These are phyloP conservation scores for Metschnikowia anglica DNA, from an alignment of 805 yeast genomes.

Conservation along the genomic window DNA sequence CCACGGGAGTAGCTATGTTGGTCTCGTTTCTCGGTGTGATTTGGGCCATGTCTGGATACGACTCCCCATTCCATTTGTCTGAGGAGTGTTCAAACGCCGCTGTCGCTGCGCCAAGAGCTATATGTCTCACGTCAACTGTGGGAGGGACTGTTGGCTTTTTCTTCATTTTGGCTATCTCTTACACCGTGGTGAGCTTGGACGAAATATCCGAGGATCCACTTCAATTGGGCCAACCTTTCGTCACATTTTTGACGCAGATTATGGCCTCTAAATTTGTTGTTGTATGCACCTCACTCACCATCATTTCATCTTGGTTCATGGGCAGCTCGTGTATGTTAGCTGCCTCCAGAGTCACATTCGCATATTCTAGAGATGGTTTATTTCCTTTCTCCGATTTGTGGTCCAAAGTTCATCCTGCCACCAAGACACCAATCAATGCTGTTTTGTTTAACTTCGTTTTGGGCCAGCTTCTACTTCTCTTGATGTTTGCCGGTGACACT, in stretches of 20 bases:
- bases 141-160: constrained; percentile 59
- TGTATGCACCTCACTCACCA: constrained; percentile 44
- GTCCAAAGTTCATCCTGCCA: constrained; percentile 48
- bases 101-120: constrained; percentile 65
- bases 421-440: constrained; percentile 65
- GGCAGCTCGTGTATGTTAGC: constrained; percentile 63
- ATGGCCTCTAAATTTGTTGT: constrained; percentile 41
- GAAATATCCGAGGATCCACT: constrained; percentile 47
- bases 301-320: constrained; percentile 48
- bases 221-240: constrained; percentile 60
- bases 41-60: constrained; percentile 76
- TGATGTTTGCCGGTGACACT: constrained; percentile 62
- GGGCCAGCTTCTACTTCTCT: constrained; percentile 54
- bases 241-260: constrained; percentile 51
- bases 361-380: constrained; percentile 67
- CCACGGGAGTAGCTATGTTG: constrained; percentile 58
- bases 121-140: constrained; percentile 53
- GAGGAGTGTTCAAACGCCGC: constrained; percentile 69
- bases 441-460: constrained; percentile 56
- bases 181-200: constrained; percentile 53
- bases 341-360: constrained; percentile 63
- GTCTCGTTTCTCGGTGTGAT: constrained; percentile 60
- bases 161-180: constrained; percentile 59
- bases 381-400: constrained; percentile 56
- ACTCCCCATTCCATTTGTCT: constrained; percentile 72